A percentile compares a stretch with the other conserved stretches of the same genome.
These are phyloP conservation scores for Cocos nucifera DNA, from an alignment of 176 grass and related monocot species.

Conservation along the genomic window DNA sequence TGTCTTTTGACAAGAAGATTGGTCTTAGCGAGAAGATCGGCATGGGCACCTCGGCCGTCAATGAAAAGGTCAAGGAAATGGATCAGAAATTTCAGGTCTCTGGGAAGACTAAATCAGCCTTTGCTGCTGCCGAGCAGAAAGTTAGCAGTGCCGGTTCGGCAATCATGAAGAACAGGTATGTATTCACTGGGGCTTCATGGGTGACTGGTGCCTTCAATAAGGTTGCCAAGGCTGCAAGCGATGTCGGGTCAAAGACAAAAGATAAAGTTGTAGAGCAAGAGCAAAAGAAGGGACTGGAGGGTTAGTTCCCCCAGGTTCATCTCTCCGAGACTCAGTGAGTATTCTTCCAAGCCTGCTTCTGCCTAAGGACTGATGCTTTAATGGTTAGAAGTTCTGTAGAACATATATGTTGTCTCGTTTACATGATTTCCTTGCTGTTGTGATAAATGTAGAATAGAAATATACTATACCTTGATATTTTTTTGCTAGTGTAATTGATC, in stretches of 20 bases:
- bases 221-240: slow-evolving; percentile 50
- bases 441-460: too few species aligned
- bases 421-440: too few species aligned
- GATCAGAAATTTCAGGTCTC: slow-evolving; percentile 84
- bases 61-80: slow-evolving; percentile 71
- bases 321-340: too few species aligned
- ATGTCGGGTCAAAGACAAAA: slow-evolving; percentile 74
- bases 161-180: slow-evolving; percentile 86
- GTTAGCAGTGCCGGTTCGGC: slow-evolving; percentile 63
- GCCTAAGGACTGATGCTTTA: too few species aligned
- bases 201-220: slow-evolving; percentile 54
- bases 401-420: too few species aligned
- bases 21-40: slow-evolving; percentile 76
- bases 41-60: slow-evolving; percentile 47
- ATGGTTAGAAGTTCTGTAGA: too few species aligned
- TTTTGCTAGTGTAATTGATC: too few species aligned
- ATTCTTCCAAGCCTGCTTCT: too few species aligned
- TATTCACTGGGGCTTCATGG: slow-evolving; percentile 64
- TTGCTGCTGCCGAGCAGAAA: slow-evolving; percentile 60
- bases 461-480: too few species aligned
- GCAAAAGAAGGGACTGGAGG: slow-evolving; percentile 23
- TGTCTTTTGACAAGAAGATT: slow-evolving; percentile 71
- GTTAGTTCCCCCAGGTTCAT: neutral
- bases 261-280: slow-evolving; percentile 70
- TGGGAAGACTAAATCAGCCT: slow-evolving; percentile 56